Evolutionary conservation across 257 asterid species (phyloP).

Genomic region (Penstemon eatonii): DNA sequence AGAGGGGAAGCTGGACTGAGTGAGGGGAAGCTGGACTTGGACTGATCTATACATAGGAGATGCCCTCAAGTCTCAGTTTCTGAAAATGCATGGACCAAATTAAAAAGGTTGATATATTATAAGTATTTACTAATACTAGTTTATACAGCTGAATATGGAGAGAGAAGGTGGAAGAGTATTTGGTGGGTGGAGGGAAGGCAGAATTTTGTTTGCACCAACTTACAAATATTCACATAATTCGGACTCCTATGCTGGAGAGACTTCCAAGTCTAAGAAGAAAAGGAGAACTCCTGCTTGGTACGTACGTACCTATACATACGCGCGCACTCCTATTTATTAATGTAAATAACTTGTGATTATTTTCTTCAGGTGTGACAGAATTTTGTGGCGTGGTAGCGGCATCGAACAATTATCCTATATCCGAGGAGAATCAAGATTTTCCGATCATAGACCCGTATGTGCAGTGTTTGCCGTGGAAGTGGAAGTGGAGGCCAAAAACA

Average conservation of each 20-base stretch:
- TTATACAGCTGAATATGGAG: slow-evolving; percentile 63
- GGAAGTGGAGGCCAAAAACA: slow-evolving; percentile 55
- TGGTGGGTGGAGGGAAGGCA: slow-evolving; percentile 85
- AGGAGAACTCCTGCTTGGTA: slow-evolving; percentile 96
- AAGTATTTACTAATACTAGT: too few species aligned
- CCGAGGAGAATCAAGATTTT: slow-evolving; percentile 84
- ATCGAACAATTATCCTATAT: slow-evolving; percentile 66
- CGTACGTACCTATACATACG: neutral
- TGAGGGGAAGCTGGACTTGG: too few species aligned
- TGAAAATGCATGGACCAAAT: too few species aligned
- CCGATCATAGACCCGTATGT: slow-evolving; percentile 87
- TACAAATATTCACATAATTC: slow-evolving; percentile 84
- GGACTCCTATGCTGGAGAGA: slow-evolving; percentile 79
- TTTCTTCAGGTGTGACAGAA: slow-evolving; percentile 79
- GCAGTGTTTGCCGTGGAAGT: slow-evolving; percentile 63
- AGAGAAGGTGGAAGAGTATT: slow-evolving; percentile 83
- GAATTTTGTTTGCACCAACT: slow-evolving; percentile 81
- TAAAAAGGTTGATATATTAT: too few species aligned
- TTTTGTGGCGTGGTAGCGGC: slow-evolving; percentile 74
- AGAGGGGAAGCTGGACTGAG: too few species aligned
- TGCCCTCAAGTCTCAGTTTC: too few species aligned
- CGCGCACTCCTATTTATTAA: too few species aligned
- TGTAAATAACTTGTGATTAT: too few species aligned
- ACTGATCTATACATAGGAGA: too few species aligned
- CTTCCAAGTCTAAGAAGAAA: slow-evolving; percentile 72